These are phyloP conservation scores for Lathyrus sativus DNA, from an alignment of 306 rosid species.

Conservation along the genomic window DNA sequence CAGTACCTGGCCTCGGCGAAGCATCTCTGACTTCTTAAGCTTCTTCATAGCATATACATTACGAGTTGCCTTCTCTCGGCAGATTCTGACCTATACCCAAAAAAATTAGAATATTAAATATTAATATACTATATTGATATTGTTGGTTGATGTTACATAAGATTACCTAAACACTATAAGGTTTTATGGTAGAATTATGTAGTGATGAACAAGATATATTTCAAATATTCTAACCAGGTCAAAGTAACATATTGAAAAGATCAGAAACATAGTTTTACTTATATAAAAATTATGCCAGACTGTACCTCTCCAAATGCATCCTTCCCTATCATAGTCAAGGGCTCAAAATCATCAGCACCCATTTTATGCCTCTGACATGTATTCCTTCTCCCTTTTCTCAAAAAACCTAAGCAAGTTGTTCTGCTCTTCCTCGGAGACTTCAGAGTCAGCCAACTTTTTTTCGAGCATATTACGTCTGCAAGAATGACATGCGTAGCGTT, in stretches of 20 bases:
- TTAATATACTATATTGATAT: background rate
- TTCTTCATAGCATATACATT: constrained; percentile 99
- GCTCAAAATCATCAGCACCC: constrained; percentile 99
- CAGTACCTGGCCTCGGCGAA: constrained; percentile 94
- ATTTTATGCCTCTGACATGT: constrained; percentile 99
- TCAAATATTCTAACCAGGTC: constrained; percentile 12
- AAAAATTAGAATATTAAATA: background rate
- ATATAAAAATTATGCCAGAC: constrained; percentile 32
- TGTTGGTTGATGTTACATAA: constrained; percentile 1
- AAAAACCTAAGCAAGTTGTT: constrained; percentile 85
- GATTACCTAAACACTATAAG: background rate
- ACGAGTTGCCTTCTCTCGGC: constrained; percentile 88
- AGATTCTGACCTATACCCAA: constrained; percentile 74
- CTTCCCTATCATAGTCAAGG: constrained; percentile 95
- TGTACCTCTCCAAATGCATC: constrained; percentile 99
- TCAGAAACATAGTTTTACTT: constrained; percentile 20
- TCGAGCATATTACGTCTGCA: constrained; percentile 89
- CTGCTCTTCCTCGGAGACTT: constrained; percentile 98
- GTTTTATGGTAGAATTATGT: constrained; percentile 2
- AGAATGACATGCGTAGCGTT: constrained; percentile 28
- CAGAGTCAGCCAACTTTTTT: constrained; percentile 95
- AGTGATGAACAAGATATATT: background rate
- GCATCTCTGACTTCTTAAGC: constrained; percentile 99
- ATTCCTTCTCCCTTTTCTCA: constrained; percentile 96
- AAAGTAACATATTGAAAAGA: constrained; percentile 15